Evolutionary conservation across 2,329 filamentous ascomycete species (phyloP).

Genomic region (Penicillium sp.): DNA sequence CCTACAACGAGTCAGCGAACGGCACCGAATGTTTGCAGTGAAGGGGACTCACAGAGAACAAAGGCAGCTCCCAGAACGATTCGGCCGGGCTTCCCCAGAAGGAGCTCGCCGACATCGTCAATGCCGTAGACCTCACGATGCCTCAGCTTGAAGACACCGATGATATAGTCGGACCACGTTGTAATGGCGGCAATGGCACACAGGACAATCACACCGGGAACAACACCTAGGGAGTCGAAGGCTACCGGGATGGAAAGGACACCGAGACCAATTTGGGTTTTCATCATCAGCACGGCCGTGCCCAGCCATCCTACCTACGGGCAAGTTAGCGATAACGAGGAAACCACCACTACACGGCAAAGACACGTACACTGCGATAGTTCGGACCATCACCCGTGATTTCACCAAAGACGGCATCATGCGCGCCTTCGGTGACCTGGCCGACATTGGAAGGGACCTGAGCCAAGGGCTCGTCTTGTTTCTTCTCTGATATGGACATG

Average conservation of each 20-base stretch:
- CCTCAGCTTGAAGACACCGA: constrained; percentile 7
- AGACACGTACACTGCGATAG: constrained; percentile 17
- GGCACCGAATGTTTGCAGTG: not conserved
- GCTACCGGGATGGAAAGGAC: constrained; percentile 56
- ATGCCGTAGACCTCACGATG: constrained; percentile 14
- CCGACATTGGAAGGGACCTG: constrained; percentile 1
- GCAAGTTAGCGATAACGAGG: not conserved
- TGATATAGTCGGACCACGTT: constrained; percentile 9
- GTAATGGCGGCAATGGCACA: constrained; percentile 1
- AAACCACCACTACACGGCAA: not conserved
- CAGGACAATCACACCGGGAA: constrained; percentile 40
- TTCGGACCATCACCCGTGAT: constrained; percentile 18
- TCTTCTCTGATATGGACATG: constrained; percentile 5
- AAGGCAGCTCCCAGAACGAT: constrained; percentile 14
- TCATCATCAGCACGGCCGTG: constrained; percentile 9
- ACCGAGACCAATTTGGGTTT: constrained; percentile 38
- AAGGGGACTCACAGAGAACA: constrained; percentile 14
- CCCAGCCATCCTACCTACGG: constrained; percentile 7
- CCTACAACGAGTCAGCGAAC: not conserved
- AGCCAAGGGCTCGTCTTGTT: constrained; percentile 2
- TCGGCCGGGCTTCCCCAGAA: constrained; percentile 10
- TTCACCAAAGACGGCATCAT: constrained; percentile 21
- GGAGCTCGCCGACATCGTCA: constrained; percentile 10
- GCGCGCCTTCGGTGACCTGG: constrained; percentile 3
- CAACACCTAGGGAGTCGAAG: constrained; percentile 51